Percentiles rank a stretch among this genome's conserved stretches.
phyloP scores from a whole-genome alignment of 176 grass and related monocot species.

The Otatea glauca region DNA sequence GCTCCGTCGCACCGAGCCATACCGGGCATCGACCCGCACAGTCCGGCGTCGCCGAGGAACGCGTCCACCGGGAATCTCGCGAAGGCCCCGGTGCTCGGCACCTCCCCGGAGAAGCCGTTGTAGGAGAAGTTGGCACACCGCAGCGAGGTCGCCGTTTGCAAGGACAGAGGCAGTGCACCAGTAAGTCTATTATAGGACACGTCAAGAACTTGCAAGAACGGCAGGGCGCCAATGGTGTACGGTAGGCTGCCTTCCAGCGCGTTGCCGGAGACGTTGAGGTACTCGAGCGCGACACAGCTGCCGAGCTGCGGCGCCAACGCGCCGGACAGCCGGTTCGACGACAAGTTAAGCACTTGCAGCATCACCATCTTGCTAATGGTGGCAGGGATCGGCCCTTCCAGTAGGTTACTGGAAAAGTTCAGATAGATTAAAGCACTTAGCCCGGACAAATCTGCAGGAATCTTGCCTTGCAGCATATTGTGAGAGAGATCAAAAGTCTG shows the following conservation, averaged over 20 bases:
- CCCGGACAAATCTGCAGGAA: conserved; percentile 59
- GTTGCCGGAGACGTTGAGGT: conserved; percentile 72
- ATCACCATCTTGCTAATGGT: conserved; percentile 76
- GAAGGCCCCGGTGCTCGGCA: conserved; percentile 62
- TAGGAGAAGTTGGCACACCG: conserved; percentile 70
- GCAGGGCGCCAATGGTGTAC: conserved; percentile 60
- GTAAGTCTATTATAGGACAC: conserved; percentile 68
- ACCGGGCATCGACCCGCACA: conserved; percentile 59
- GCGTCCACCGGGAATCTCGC: conserved; percentile 54
- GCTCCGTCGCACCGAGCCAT: conserved; percentile 45
- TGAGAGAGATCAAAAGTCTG: conserved; percentile 74
- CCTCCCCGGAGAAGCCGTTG: conserved; percentile 75
- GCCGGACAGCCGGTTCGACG: conserved; percentile 71
- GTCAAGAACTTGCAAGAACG: conserved; percentile 80
- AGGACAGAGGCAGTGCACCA: conserved; percentile 51
- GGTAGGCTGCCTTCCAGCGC: conserved; percentile 58
- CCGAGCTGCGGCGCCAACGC: conserved; percentile 62
- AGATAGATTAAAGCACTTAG: conserved; percentile 66
- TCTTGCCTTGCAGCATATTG: conserved; percentile 60
- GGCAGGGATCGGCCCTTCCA: conserved; percentile 70
- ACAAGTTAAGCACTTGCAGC: conserved; percentile 82
- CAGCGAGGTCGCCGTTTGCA: conserved; percentile 54
- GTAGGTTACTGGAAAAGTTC: conserved; percentile 67
- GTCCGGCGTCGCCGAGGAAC: conserved; percentile 60
- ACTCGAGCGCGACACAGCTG: conserved; percentile 81